Base-by-base conservation (phyloP, 2,329 filamentous ascomycete genomes). In the Alternaria hordeiaustralica region DNA sequence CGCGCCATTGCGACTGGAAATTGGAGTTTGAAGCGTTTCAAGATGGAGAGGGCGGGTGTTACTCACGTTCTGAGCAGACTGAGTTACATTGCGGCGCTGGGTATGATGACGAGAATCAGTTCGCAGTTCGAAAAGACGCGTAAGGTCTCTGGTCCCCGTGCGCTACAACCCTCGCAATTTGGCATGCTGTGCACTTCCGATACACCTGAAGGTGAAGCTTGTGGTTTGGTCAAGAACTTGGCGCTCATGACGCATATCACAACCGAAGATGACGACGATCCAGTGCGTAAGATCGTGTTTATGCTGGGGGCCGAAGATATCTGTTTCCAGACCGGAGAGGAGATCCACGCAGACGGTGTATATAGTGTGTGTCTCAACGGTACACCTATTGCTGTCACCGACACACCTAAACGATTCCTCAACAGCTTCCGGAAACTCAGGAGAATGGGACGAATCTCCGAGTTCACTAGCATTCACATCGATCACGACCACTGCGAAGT, bases 191-290 rank as follows among this genome's bases (percentile, higher is more conserved):
- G 96, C 78, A 92, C 94, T 0, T 96, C 96, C 11, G 96, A 99
- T 85, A 99, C 96, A 0, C 96, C 96, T 7, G 96, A 99, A 90
- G 96, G 96, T 82, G 96, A 99, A 84, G 94, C 96, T 11, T 99
- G 96, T 82, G 96, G 96, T 86, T 83, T 99, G 61, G 94, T 99
- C 71, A 99, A 99, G 85, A 99, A 99, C 76, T 82, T 99, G 83
- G 96, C 96, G 9, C 85, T 99, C 61, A 99, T 99, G 96, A 99
- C 96, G 55, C 96, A 99, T 76, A 98, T 99, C 72, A 99, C 96
- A 1, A 99, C 96, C 2, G 93, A 97, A 68, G 93, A 97, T 60
- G 94, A 97, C 60, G 96, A 98, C 77, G 93, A 89, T 18, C 94
- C 96, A 1, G 92, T 99, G 15, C 91, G 90, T 73, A 90, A 93